Evolutionary conservation across 441 rosid species (phyloP).

Genomic region (Hura crepitans): DNA sequence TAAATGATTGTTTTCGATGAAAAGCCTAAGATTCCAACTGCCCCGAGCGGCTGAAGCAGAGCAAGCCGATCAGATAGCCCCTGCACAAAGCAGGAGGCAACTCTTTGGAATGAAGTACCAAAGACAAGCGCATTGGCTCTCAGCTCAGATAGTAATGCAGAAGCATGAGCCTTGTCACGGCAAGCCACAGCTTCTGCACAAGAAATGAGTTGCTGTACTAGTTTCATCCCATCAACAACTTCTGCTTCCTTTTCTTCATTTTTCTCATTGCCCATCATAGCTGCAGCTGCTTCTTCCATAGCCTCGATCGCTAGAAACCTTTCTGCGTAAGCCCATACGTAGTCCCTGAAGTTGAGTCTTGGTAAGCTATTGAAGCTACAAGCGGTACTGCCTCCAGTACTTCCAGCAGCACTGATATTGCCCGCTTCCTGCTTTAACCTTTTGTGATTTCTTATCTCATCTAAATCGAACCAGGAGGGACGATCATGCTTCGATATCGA

Average conservation of each 20-base stretch:
- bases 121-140: constrained; percentile 43
- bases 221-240: constrained; percentile 34
- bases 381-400: neutral
- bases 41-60: constrained; percentile 42
- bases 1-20: constrained; percentile 24
- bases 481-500: constrained; percentile 6
- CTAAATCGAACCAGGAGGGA: neutral
- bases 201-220: constrained; percentile 47
- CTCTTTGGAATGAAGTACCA: constrained; percentile 56
- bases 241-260: constrained; percentile 25
- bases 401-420: constrained; percentile 1
- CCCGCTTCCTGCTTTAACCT: constrained; percentile 28
- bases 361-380: constrained; percentile 26
- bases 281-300: constrained; percentile 39
- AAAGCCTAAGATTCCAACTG: constrained; percentile 26
- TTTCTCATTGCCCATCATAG: constrained; percentile 20
- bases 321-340: constrained; percentile 38
- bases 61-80: constrained; percentile 48
- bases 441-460: constrained; percentile 28
- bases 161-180: constrained; percentile 47
- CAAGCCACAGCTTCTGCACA: constrained; percentile 72
- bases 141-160: constrained; percentile 43
- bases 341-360: constrained; percentile 41
- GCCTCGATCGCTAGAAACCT: constrained; percentile 42
- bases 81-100: constrained; percentile 64